Conservation (phyloP, 2,329 filamentous ascomycete species). For the Penicillium hordei region DNA sequence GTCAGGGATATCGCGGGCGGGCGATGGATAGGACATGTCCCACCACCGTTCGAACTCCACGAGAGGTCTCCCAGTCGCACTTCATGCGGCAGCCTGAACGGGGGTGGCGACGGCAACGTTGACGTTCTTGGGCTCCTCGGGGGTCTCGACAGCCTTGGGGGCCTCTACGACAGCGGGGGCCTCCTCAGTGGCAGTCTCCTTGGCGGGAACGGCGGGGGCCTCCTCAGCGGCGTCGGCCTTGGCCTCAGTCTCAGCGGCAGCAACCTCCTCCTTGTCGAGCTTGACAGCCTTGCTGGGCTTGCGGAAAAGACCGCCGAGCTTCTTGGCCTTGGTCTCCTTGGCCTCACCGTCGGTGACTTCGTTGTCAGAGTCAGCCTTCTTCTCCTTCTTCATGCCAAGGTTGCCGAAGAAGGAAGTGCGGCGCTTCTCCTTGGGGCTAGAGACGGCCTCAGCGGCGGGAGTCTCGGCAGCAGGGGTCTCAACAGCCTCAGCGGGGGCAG, state of each 20-base stretch:
- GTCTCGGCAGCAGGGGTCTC: slow-evolving; percentile 34
- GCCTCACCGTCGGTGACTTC: slow-evolving; percentile 48
- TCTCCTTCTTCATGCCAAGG: slow-evolving; percentile 54
- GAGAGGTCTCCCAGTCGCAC: slow-evolving; percentile 30
- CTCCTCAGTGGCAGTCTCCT: slow-evolving; percentile 28
- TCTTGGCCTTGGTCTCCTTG: slow-evolving; percentile 44
- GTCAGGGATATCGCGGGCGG: slow-evolving; percentile 24
- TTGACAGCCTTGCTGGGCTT: slow-evolving; percentile 51
- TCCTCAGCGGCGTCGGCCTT: slow-evolving; percentile 34
- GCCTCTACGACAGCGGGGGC: slow-evolving; percentile 16
- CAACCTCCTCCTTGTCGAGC: slow-evolving; percentile 41
- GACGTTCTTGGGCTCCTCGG: slow-evolving; percentile 37
- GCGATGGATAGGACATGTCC: slow-evolving; percentile 36
- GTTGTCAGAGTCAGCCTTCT: slow-evolving; percentile 51
- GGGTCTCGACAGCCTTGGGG: slow-evolving; percentile 28
- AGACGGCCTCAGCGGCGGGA: slow-evolving; percentile 32
- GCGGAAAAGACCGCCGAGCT: slow-evolving; percentile 51
- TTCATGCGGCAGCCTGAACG: slow-evolving; percentile 47
- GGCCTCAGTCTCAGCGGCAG: slow-evolving; percentile 34
- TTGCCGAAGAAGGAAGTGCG: slow-evolving; percentile 56
- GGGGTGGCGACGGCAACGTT: slow-evolving; percentile 36
- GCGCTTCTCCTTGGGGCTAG: slow-evolving; percentile 49
- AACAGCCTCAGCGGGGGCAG: slow-evolving; percentile 45
- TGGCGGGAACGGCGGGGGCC: slow-evolving; percentile 24
- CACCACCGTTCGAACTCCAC: slow-evolving; percentile 46